Percentiles rank a stretch among this genome's conserved stretches.
Conservation (phyloP, 345 rosid genomes). For the Citropsis articulata region DNA sequence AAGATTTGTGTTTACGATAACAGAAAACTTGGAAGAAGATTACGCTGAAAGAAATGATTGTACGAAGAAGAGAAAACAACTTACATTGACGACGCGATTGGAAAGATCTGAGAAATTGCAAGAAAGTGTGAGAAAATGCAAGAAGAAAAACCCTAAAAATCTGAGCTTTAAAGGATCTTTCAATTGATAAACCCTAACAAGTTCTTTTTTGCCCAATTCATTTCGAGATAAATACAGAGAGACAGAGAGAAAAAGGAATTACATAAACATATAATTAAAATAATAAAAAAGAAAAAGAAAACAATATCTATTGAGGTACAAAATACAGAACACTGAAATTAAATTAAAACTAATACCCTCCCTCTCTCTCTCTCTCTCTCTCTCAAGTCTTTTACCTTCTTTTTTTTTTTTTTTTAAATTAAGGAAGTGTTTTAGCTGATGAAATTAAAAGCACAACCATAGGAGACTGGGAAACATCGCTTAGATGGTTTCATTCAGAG, state of each 20-base stretch:
- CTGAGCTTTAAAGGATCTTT: conserved; percentile 8
- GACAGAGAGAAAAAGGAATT: background rate
- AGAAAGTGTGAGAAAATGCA: conserved; percentile 11
- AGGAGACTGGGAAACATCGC: background rate
- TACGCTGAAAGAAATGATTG: background rate
- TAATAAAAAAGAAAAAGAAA: background rate
- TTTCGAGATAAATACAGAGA: background rate
- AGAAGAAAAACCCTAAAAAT: conserved; percentile 6
- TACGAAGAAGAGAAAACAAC: conserved; percentile 8
- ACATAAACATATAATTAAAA: background rate
- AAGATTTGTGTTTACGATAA: background rate
- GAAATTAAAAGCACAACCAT: background rate
- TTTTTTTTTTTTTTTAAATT: too few species aligned
- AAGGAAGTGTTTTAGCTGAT: background rate
- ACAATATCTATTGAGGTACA: background rate
- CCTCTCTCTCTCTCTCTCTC: background rate
- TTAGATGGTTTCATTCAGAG: background rate
- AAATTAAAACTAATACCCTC: background rate
- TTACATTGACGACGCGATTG: conserved; percentile 23
- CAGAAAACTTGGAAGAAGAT: background rate
- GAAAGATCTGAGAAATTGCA: conserved; percentile 24
- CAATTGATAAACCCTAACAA: conserved; percentile 37
- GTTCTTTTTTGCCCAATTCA: conserved; percentile 26
- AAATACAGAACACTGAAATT: background rate
- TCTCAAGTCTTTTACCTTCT: too few species aligned